phyloP scores from a whole-genome alignment of 2,329 filamentous ascomycete genomes.

The Diatrype stigma region DNA sequence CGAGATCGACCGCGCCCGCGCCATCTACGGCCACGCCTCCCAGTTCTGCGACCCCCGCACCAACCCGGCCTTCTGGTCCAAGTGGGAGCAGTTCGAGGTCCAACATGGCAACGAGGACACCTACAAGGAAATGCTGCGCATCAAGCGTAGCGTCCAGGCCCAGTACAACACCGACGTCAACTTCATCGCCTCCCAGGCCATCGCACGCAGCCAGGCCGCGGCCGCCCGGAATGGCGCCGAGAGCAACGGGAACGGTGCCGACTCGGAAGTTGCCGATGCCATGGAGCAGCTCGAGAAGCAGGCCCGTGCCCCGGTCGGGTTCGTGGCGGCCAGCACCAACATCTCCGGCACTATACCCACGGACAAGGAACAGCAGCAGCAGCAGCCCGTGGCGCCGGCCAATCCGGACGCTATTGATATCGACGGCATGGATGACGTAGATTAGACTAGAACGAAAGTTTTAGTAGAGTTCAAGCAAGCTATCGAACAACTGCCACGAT shows the following conservation, averaged over 20 bases:
- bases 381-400: slow-evolving; percentile 40
- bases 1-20: slow-evolving; percentile 89
- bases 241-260: slow-evolving; percentile 31
- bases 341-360: slow-evolving; percentile 57
- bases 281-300: slow-evolving; percentile 89
- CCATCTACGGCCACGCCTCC: slow-evolving; percentile 93
- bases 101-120: slow-evolving; percentile 98
- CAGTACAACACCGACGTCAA: slow-evolving; percentile 99
- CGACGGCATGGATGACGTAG: slow-evolving; percentile 59
- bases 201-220: slow-evolving; percentile 69
- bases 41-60: slow-evolving; percentile 97
- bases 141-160: slow-evolving; percentile 95
- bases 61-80: slow-evolving; percentile 86
- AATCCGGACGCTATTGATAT: slow-evolving; percentile 87
- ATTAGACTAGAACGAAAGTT: slow-evolving; percentile 11
- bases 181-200: slow-evolving; percentile 93
- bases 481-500: too few species aligned
- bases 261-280: slow-evolving; percentile 62
- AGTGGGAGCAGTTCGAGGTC: slow-evolving; percentile 96
- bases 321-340: slow-evolving; percentile 80
- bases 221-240: slow-evolving; percentile 34
- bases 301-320: slow-evolving; percentile 82
- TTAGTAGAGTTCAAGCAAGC: too few species aligned
- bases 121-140: slow-evolving; percentile 97
- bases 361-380: slow-evolving; percentile 30